Conservation (phyloP, 148 eudicot species). For the Chenopodium berlandieri region DNA sequence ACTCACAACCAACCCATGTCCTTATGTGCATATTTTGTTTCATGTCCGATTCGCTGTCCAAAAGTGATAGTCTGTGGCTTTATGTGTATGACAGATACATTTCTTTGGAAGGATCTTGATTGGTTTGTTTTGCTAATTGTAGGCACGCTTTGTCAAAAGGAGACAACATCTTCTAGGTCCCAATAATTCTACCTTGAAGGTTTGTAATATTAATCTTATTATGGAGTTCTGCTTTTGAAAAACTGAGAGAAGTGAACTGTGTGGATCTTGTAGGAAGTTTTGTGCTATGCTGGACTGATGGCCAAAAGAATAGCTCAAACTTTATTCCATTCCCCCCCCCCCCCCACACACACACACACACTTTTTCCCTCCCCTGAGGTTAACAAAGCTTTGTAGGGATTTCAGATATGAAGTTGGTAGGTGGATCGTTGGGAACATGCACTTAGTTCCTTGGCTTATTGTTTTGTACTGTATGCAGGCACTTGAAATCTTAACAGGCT, state of each 20-base stretch:
- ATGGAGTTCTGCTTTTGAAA: neutral
- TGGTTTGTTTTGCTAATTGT: slow-evolving; percentile 25
- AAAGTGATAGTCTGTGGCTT: neutral
- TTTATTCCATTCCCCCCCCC: neutral
- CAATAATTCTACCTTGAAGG: slow-evolving; percentile 89
- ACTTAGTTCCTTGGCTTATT: neutral
- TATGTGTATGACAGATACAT: neutral
- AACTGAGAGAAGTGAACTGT: neutral
- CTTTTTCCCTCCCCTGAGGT: neutral
- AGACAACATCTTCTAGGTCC: slow-evolving; percentile 93
- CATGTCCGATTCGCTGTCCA: neutral
- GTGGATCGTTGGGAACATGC: neutral
- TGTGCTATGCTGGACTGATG: neutral
- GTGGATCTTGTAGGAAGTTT: neutral
- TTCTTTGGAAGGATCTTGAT: slow-evolving; percentile 3
- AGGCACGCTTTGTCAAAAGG: slow-evolving; percentile 94
- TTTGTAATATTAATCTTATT: slow-evolving; percentile 28
- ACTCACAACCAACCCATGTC: neutral
- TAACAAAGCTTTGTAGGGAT: neutral
- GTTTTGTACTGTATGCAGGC: slow-evolving; percentile 53
- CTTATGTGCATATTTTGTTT: neutral
- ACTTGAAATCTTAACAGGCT: slow-evolving; percentile 92
- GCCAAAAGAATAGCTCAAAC: too few relatives aligned
- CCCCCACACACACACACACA: neutral
- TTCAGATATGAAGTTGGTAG: neutral